These are phyloP conservation scores for Nitzschia sp. DNA, from an alignment of 108 stramenopile species.

Conservation along the genomic window DNA sequence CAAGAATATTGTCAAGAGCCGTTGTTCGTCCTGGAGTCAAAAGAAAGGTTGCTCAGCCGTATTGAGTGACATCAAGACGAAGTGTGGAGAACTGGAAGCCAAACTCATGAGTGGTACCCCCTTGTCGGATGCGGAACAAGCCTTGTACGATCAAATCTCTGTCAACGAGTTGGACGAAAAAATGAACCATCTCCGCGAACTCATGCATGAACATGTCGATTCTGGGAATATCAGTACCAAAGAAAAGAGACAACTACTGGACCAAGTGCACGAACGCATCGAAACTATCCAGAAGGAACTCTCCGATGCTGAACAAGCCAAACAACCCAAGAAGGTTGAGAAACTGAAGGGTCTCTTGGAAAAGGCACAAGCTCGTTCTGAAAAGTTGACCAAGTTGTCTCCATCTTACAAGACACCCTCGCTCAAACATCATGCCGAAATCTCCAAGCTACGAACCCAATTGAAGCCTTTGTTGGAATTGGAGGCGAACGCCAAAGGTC, in stretches of 20 bases:
- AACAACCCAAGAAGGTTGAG: constrained; percentile 60
- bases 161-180: constrained; percentile 65
- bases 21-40: constrained; percentile 81
- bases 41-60: constrained; percentile 69
- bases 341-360: constrained; percentile 36
- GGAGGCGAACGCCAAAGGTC: constrained; percentile 62
- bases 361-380: constrained; percentile 61
- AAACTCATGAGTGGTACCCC: constrained; percentile 81
- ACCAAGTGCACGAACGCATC: constrained; percentile 66
- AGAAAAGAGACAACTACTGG: constrained; percentile 53
- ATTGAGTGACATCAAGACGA: constrained; percentile 48
- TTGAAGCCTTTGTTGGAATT: constrained; percentile 58
- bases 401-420: constrained; percentile 43
- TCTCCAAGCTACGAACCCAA: constrained; percentile 57
- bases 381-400: constrained; percentile 37
- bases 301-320: constrained; percentile 47
- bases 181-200: constrained; percentile 49
- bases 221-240: constrained; percentile 54
- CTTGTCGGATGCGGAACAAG: constrained; percentile 74
- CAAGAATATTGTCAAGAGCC: constrained; percentile 52
- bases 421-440: constrained; percentile 62
- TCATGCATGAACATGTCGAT: constrained; percentile 72
- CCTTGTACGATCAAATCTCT: constrained; percentile 75
- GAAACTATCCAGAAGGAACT: constrained; percentile 52
- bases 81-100: constrained; percentile 54